A percentile compares a stretch with the other conserved stretches of the same genome.
Conservation (phyloP, 1,284 basidiomycete genomes). For the Leccinum pachyderme region DNA sequence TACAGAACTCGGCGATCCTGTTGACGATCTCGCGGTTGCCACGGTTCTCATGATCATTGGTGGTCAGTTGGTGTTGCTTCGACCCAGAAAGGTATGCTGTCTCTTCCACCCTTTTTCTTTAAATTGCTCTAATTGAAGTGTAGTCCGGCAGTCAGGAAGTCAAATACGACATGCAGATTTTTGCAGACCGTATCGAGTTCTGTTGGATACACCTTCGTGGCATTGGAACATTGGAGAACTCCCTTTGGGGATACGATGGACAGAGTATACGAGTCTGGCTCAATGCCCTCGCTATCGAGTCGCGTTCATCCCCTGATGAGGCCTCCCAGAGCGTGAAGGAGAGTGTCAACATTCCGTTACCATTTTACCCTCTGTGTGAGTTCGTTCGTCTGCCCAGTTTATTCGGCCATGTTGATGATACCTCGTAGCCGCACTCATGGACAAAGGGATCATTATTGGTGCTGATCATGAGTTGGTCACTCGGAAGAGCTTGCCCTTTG, state of each 20-base stretch:
- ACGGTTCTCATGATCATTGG: constrained; percentile 97
- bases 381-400: constrained; percentile 16
- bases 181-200: constrained; percentile 94
- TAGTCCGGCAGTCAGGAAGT: constrained; percentile 86
- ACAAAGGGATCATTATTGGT: constrained; percentile 98
- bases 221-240: constrained; percentile 92
- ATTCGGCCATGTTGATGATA: constrained; percentile 4
- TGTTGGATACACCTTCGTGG: constrained; percentile 98
- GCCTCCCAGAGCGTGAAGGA: constrained; percentile 76
- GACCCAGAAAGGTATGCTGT: constrained; percentile 68
- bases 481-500: constrained; percentile 81
- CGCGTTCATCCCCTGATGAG: constrained; percentile 41
- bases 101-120: background rate
- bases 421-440: constrained; percentile 83
- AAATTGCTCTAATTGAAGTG: constrained; percentile 1
- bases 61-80: constrained; percentile 85
- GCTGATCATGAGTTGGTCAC: constrained; percentile 86
- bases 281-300: constrained; percentile 89
- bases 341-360: constrained; percentile 86
- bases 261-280: constrained; percentile 90
- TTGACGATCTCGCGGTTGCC: constrained; percentile 89
- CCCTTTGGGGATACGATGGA: constrained; percentile 97
- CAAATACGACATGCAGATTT: constrained; percentile 96
- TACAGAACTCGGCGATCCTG: constrained; percentile 88
- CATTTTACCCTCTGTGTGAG: constrained; percentile 96